Conservation (phyloP, 2,329 filamentous ascomycete species). For the Lachnellula hyalina region DNA sequence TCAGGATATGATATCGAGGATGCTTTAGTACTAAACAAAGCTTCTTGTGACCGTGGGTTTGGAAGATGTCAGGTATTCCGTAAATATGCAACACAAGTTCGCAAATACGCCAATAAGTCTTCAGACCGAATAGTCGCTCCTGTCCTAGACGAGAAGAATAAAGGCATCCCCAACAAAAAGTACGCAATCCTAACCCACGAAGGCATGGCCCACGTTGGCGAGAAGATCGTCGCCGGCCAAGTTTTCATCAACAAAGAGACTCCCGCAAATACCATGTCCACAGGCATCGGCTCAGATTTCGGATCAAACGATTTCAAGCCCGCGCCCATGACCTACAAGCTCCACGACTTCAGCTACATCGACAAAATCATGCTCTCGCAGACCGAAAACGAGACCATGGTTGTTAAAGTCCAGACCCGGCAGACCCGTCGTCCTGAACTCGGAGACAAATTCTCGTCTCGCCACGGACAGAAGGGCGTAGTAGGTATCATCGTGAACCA, state of each 20-base stretch:
- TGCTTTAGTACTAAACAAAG: conserved; percentile 93
- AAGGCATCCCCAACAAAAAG: conserved; percentile 59
- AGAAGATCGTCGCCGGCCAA: conserved; percentile 70
- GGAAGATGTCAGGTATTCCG: conserved; percentile 97
- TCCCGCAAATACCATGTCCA: conserved; percentile 71
- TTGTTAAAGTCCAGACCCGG: conserved; percentile 93
- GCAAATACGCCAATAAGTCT: conserved; percentile 81
- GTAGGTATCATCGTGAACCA: conserved; percentile 95
- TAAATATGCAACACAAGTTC: conserved; percentile 82
- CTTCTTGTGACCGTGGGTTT: conserved; percentile 89
- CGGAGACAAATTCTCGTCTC: conserved; percentile 97
- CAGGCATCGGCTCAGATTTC: conserved; percentile 63
- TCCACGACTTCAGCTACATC: conserved; percentile 80
- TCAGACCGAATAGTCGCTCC: conserved; percentile 60
- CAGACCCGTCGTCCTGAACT: conserved; percentile 93
- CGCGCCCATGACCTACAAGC: conserved; percentile 70
- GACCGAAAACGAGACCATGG: conserved; percentile 77
- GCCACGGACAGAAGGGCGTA: conserved; percentile 97
- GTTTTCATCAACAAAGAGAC: conserved; percentile 87
- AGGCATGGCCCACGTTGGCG: conserved; percentile 82
- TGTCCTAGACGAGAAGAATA: conserved; percentile 45
- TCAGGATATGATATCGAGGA: conserved; percentile 99
- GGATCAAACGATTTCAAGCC: conserved; percentile 59
- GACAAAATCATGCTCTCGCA: conserved; percentile 95
- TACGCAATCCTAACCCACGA: conserved; percentile 75